phyloP scores from a whole-genome alignment of 2,329 filamentous ascomycete species.

The Xylariaceae sp. region DNA sequence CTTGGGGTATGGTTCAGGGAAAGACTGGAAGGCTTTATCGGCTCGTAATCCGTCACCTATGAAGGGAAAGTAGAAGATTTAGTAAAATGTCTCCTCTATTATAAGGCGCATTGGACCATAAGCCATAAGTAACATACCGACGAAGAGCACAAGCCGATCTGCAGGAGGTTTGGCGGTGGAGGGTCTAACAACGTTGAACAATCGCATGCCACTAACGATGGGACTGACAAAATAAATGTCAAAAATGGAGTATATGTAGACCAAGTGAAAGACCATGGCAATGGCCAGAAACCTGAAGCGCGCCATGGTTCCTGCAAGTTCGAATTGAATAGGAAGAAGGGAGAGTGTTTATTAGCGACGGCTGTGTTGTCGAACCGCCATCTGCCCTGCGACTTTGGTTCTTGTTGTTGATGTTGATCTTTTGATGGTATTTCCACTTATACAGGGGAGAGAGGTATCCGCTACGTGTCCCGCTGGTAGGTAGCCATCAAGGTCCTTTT shows the following conservation, averaged over 20 bases:
- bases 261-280: slow-evolving; percentile 85
- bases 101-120: slow-evolving; percentile 13
- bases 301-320: no score
- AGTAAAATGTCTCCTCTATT: no score
- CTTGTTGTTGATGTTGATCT: no score
- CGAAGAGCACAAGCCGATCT: slow-evolving; percentile 85
- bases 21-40: slow-evolving; percentile 94
- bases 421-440: no score
- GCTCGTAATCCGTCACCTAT: slow-evolving; percentile 86
- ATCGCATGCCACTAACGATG: slow-evolving; percentile 90
- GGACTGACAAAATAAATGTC: slow-evolving; percentile 98
- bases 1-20: slow-evolving; percentile 77
- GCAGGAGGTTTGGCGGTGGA: slow-evolving; percentile 66
- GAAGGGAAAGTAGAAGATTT: slow-evolving; percentile 2
- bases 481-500: no score
- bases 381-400: no score
- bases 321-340: no score
- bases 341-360: no score
- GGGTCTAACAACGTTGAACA: slow-evolving; percentile 66
- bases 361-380: no score
- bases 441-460: no score
- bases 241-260: slow-evolving; percentile 95
- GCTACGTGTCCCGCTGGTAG: no score
- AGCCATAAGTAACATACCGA: no score
- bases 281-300: slow-evolving; percentile 83